Conservation (phyloP, 441 rosid genomes). For the Arabidopsis lyrata region DNA sequence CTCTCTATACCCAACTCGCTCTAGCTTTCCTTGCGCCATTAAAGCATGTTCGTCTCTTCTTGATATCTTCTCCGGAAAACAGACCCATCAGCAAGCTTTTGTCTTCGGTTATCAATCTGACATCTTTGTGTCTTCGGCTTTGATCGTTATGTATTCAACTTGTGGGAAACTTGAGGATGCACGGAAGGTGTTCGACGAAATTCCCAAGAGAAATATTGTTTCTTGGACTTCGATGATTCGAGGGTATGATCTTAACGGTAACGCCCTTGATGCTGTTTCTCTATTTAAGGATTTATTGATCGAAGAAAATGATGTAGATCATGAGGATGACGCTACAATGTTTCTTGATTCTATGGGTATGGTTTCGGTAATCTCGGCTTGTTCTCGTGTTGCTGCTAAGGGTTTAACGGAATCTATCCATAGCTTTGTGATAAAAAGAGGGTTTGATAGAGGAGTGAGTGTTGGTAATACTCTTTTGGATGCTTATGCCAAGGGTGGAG, state of each 20-base stretch:
- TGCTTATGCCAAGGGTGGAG: slow-evolving; percentile 78
- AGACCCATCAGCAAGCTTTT: slow-evolving; percentile 84
- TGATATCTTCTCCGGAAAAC: slow-evolving; percentile 74
- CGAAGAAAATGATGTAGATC: slow-evolving; percentile 51
- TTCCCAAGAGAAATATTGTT: slow-evolving; percentile 58
- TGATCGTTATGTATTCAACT: slow-evolving; percentile 65
- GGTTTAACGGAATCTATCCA: slow-evolving; percentile 64
- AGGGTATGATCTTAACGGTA: slow-evolving; percentile 70
- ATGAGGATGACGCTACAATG: slow-evolving; percentile 33
- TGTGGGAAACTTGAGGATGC: slow-evolving; percentile 62
- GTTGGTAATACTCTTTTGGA: slow-evolving; percentile 75
- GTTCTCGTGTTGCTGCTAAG: slow-evolving; percentile 59
- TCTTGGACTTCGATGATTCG: slow-evolving; percentile 78
- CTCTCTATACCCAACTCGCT: slow-evolving; percentile 72
- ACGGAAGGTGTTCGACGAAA: slow-evolving; percentile 66
- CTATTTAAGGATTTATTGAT: slow-evolving; percentile 70
- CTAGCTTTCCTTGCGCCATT: slow-evolving; percentile 82
- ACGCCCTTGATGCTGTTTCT: slow-evolving; percentile 59
- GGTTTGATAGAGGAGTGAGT: slow-evolving; percentile 59
- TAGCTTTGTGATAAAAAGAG: slow-evolving; percentile 67
- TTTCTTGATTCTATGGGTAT: slow-evolving; percentile 67
- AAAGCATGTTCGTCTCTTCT: slow-evolving; percentile 83
- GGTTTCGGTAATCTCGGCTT: slow-evolving; percentile 78
- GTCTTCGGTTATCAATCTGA: slow-evolving; percentile 67
- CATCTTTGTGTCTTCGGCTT: slow-evolving; percentile 63